Percentiles rank a stretch among this genome's conserved stretches.
phyloP scores from a whole-genome alignment of 1,139 yeast species.

The Hyphopichia burtonii region DNA sequence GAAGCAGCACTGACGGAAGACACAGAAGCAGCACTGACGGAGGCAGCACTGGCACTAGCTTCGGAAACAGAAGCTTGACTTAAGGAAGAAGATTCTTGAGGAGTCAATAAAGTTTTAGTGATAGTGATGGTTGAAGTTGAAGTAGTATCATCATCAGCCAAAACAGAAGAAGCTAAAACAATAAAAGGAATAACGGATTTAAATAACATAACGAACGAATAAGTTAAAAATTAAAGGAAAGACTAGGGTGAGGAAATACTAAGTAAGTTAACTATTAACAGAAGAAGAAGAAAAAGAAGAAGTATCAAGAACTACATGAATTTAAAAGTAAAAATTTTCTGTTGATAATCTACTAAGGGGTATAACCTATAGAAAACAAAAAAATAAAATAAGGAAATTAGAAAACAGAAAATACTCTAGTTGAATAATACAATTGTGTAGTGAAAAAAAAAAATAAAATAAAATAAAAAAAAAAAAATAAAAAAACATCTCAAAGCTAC shows the following conservation, averaged over 20 bases:
- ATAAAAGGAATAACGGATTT: conserved; percentile 21
- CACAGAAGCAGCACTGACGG: conserved; percentile 17
- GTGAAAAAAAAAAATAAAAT: not conserved
- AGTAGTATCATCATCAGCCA: conserved; percentile 37
- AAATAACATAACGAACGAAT: conserved; percentile 25
- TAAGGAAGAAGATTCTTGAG: conserved; percentile 36
- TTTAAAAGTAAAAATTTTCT: not conserved
- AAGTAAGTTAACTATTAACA: not conserved
- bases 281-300: conserved; percentile 2
- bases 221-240: conserved; percentile 1
- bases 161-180: conserved; percentile 26
- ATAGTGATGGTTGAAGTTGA: conserved; percentile 39
- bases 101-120: conserved; percentile 44
- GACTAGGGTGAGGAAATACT: conserved; percentile 5
- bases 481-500: too few species aligned
- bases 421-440: not conserved
- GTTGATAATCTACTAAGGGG: not conserved
- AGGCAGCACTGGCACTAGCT: conserved; percentile 14
- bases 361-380: too few species aligned
- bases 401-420: not conserved
- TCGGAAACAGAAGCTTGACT: conserved; percentile 14
- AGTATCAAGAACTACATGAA: not conserved
- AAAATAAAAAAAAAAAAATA: not conserved
- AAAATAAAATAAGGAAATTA: too few species aligned
- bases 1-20: conserved; percentile 16